Evolutionary conservation across 257 asterid genomes (phyloP), one percentile per base, ranked within the genome.

Genomic region (Ilex asprella): DNA sequence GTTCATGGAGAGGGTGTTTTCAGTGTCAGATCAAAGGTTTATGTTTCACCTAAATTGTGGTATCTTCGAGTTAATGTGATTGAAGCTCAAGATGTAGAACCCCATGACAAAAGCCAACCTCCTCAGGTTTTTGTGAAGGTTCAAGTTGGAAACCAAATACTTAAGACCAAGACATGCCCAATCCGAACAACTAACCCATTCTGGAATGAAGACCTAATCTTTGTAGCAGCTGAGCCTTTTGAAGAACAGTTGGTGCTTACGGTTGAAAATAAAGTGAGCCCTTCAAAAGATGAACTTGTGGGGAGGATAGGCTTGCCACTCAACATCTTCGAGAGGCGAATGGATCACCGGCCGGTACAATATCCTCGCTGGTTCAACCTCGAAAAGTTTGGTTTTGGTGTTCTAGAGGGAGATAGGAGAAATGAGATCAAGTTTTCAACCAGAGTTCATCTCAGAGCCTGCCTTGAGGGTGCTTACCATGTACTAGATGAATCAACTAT

Each of bases 151-250:
- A 84, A 84, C 56, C 95, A 87, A 72, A 67, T 73, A 16, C 71
- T 81, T 1, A 87, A 78, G 76, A 87, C 94, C 4, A 81, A 76
- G 63, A 21, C 75, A 8, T 70, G 81, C 49, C 84, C 82, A 27
- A 69, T 65, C 10, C 49, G 76, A 73, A 84, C 87, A 58, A 62
- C 71, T 3, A 84, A 79, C 41, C 95, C 91, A 7, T 71, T 84
- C 59, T 87, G 95, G 95, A 82, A 82, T 12, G 95, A 87, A 77
- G 95, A 87, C 62, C 55, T 84, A 31, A 11, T 87, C 35, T 85
- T 87, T 30, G 95, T 84, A 13, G 82, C 85, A 0, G 95, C 91
- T 1, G 95, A 87, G 84, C 95, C 95, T 14, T 87, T 87, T 30
- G 95, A 87, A 68, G 95, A 87, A 62, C 79, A 72, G 3, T 50